These are phyloP conservation scores for Ophiocordyceps camponoti-floridani DNA, from an alignment of 2,329 filamentous ascomycete species.

Conservation along the genomic window DNA sequence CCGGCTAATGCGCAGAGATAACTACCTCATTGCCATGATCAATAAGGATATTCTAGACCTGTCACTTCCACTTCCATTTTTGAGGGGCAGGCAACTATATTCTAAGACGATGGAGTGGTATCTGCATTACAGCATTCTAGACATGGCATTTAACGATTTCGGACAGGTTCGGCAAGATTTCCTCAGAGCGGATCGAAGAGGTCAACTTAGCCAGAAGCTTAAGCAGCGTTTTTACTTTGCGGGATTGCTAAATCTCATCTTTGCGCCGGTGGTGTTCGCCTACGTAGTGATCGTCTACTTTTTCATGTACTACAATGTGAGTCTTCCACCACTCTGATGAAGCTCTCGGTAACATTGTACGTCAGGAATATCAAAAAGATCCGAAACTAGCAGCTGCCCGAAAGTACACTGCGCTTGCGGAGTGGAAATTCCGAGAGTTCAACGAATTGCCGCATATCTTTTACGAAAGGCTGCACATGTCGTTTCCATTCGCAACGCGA, in stretches of 20 bases:
- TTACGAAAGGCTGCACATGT: slow-evolving; percentile 78
- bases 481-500: slow-evolving; percentile 76
- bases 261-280: slow-evolving; percentile 72
- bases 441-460: slow-evolving; percentile 93
- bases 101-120: slow-evolving; percentile 88
- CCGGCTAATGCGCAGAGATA: slow-evolving; percentile 86
- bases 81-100: slow-evolving; percentile 64
- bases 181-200: slow-evolving; percentile 65
- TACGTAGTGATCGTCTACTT: slow-evolving; percentile 83
- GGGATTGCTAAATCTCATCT: slow-evolving; percentile 69
- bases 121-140: slow-evolving; percentile 73
- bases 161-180: slow-evolving; percentile 79
- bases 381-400: slow-evolving; percentile 66
- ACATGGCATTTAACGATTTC: slow-evolving; percentile 81
- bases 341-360: not conserved
- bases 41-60: slow-evolving; percentile 92
- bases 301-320: slow-evolving; percentile 81
- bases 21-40: slow-evolving; percentile 90
- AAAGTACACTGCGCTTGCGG: slow-evolving; percentile 79
- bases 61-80: slow-evolving; percentile 68
- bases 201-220: slow-evolving; percentile 60
- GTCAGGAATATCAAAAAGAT: slow-evolving; percentile 83
- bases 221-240: slow-evolving; percentile 64
- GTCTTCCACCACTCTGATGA: slow-evolving; percentile 9
- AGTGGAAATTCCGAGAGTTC: slow-evolving; percentile 98